Conservation (phyloP, 495 filamentous ascomycete species). For the Podospora sp. region DNA sequence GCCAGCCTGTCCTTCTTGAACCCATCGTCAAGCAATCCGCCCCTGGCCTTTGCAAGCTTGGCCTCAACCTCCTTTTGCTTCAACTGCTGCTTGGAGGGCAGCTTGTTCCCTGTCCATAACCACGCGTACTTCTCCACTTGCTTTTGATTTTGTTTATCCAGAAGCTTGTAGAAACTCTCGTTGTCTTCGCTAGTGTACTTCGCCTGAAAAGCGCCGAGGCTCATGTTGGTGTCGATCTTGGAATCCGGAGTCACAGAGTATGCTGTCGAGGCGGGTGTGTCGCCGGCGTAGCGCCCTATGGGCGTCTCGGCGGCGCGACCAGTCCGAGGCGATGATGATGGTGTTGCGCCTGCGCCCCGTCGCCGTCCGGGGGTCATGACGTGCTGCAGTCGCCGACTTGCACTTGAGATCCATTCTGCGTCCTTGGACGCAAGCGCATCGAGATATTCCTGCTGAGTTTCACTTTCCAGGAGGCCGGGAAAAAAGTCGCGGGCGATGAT, state of each 20-base stretch:
- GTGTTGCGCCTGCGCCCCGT: constrained; percentile 37
- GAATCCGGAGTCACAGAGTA: constrained; percentile 42
- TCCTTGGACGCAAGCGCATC: constrained; percentile 86
- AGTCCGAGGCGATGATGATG: constrained; percentile 37
- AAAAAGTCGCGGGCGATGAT: constrained; percentile 98
- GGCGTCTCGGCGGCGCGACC: constrained; percentile 48
- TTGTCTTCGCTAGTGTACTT: constrained; percentile 98
- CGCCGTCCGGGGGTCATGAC: constrained; percentile 78
- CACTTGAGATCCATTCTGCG: constrained; percentile 80
- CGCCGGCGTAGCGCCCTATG: constrained; percentile 54
- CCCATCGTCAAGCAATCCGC: constrained; percentile 51
- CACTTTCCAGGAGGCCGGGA: constrained; percentile 81
- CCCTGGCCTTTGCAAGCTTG: constrained; percentile 45
- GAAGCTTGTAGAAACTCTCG: constrained; percentile 86
- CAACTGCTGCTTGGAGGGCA: constrained; percentile 82
- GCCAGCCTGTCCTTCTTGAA: constrained; percentile 56
- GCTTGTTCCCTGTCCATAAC: constrained; percentile 86
- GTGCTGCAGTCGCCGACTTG: constrained; percentile 69
- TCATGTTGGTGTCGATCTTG: constrained; percentile 75
- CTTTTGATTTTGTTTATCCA: constrained; percentile 90
- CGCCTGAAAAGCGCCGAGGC: constrained; percentile 80
- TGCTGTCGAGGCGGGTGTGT: constrained; percentile 66
- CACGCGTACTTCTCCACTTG: constrained; percentile 80
- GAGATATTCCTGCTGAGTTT: constrained; percentile 88
- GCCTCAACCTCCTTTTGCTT: constrained; percentile 72